Percentiles rank a stretch among this genome's conserved stretches.
Conservation (phyloP, 345 rosid genomes). For the Brassica cretica region DNA sequence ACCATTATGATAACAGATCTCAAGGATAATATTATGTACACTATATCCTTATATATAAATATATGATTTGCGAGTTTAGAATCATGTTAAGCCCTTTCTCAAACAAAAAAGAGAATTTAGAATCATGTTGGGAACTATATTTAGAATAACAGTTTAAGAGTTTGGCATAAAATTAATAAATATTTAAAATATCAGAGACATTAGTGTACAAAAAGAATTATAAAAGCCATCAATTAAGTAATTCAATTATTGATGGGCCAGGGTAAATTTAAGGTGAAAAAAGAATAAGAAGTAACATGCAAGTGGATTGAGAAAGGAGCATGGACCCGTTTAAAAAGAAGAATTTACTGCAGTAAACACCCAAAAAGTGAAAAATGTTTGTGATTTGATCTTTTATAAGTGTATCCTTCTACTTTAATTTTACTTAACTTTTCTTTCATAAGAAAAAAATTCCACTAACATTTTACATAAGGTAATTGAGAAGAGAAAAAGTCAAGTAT, state of each 20-base stretch:
- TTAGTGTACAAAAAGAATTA: neutral
- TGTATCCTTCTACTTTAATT: neutral
- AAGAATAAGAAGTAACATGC: neutral
- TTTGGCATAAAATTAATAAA: neutral
- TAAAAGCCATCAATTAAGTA: neutral
- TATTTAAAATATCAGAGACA: neutral
- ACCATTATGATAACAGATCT: neutral
- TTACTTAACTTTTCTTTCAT: neutral
- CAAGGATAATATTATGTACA: neutral
- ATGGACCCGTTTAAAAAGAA: slow-evolving; percentile 23
- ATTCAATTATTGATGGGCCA: neutral
- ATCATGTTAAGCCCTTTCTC: neutral
- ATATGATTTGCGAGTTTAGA: neutral
- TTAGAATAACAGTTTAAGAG: neutral
- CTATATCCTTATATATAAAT: neutral
- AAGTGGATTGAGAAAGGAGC: neutral
- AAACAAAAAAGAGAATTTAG: neutral
- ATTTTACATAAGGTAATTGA: neutral
- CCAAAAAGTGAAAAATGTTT: slow-evolving; percentile 9
- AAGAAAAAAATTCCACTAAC: neutral
- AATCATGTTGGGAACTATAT: neutral
- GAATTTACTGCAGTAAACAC: slow-evolving; percentile 27
- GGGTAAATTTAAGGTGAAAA: neutral
- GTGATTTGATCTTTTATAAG: neutral
- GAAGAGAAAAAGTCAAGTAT: neutral